phyloP scores from a whole-genome alignment of 75 land plant genomes.

The Cunninghamia lanceolata region DNA sequence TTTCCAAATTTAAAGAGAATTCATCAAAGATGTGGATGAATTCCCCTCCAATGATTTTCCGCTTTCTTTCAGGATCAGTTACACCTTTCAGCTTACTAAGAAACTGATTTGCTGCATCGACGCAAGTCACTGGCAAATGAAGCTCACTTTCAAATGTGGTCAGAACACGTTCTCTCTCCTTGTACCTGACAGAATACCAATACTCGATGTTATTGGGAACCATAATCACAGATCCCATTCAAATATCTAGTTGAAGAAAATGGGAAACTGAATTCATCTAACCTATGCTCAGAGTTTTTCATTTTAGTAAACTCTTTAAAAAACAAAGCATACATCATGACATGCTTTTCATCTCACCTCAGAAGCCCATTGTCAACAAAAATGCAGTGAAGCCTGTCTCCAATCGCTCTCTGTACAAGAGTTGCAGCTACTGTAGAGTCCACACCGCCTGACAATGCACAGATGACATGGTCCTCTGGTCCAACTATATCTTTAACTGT shows the following conservation, averaged over 20 bases:
- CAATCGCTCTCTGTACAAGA: slow-evolving; percentile 87
- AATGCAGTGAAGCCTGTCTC: slow-evolving; percentile 89
- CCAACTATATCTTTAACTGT: slow-evolving; percentile 56
- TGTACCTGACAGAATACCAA: slow-evolving; percentile 43
- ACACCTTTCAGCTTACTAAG: slow-evolving; percentile 87
- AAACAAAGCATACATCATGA: background rate
- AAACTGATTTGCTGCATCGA: slow-evolving; percentile 82
- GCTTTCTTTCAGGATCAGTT: slow-evolving; percentile 77
- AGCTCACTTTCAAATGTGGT: slow-evolving; percentile 77
- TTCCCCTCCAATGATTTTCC: slow-evolving; percentile 89
- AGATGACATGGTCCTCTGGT: slow-evolving; percentile 80
- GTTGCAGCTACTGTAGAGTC: slow-evolving; percentile 97
- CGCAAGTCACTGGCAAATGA: slow-evolving; percentile 88
- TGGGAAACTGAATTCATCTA: background rate
- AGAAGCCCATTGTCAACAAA: slow-evolving; percentile 97
- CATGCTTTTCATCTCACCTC: slow-evolving; percentile 40
- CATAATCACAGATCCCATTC: background rate
- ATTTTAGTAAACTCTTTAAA: background rate
- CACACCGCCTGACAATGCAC: slow-evolving; percentile 96
- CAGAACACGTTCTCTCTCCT: slow-evolving; percentile 92
- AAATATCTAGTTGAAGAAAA: background rate
- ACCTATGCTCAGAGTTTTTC: background rate
- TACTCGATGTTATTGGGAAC: background rate
- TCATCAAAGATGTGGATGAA: slow-evolving; percentile 80
- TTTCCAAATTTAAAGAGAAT: slow-evolving; percentile 62